Evolutionary conservation across 2,329 filamentous ascomycete species (phyloP), one percentile per base, ranked within the genome.

Genomic region (Blastomyces percursus): DNA sequence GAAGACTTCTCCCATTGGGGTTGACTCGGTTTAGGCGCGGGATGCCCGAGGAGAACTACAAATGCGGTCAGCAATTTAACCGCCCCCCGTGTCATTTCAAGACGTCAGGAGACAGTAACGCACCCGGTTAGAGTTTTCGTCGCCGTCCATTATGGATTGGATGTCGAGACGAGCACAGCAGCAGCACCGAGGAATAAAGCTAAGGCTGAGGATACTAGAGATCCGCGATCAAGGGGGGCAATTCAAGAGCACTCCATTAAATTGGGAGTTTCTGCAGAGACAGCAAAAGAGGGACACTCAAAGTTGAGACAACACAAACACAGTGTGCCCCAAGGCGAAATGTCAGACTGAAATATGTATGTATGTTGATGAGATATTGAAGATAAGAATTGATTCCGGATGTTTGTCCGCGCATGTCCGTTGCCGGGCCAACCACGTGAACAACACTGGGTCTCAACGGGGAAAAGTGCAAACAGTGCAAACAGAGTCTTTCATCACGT

Each of bases 1-100:
- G 72, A 50, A 85, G 76, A 16, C 73, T 70, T 32, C 48, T 62
- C 12, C 65, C 66, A 50, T 71, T 69, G 11, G 73, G 42, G 56
- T 60, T 40, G 74, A 35, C 50, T 27, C 50, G 35, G 24, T 61
- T 65, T 24, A 61, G 59, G 27, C 64, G 61, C 30, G 64, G 64
- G 46, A 65, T 63, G 12, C 52, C 59, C 9, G 64, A 65, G 11
- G 61, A 63, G 50, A 61, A 56, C 60, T 61, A 35, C 7, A 35
- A 12, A 11, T 14, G 44, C 7, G n/a, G 30, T n/a, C 48, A 21
- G 30, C 35, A 27, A 40, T 27, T 52, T 21, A 11, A 21, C 8
- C 30, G 11, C 14, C 9, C 14, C 9, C 35, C 24, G n/a, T 3
- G 7, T 12, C 8, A 54, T 52, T 35, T 11, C 3, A 35, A 3